Percentiles rank a stretch among this genome's conserved stretches.
Conservation (phyloP, 345 rosid genomes). For the Cardamine occulta region DNA sequence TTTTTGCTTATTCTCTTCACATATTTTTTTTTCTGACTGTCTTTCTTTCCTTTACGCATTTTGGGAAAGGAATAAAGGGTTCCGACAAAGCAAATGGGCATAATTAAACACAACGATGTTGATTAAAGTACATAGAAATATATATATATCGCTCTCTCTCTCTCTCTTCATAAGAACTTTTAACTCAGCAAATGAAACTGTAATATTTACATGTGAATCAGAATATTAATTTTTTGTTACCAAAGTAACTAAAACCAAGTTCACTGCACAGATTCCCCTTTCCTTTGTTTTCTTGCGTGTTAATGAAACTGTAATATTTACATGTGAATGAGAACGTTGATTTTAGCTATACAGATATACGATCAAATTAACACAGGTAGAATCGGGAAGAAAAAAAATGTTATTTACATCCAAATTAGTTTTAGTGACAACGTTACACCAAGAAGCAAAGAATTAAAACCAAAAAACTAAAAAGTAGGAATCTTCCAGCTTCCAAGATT, state of each 20-base stretch:
- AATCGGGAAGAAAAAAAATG: not conserved
- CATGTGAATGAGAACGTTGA: not conserved
- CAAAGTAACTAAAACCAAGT: too few relatives aligned
- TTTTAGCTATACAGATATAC: not conserved
- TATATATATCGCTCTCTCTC: not conserved
- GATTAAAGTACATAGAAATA: conserved; percentile 1
- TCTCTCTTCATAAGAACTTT: not conserved
- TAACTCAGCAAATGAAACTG: not conserved
- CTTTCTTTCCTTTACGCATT: conserved; percentile 20
- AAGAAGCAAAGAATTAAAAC: conserved; percentile 38
- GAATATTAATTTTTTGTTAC: not conserved
- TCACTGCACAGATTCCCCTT: not conserved
- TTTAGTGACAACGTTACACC: conserved; percentile 1
- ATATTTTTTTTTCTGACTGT: not conserved
- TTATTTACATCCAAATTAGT: conserved; percentile 5
- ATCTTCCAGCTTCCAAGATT: conserved; percentile 48
- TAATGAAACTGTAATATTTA: not conserved
- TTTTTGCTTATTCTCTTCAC: not conserved
- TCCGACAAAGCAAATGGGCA: conserved; percentile 31
- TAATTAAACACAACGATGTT: conserved; percentile 25
- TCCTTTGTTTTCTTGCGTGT: not conserved
- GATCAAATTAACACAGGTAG: conserved; percentile 1
- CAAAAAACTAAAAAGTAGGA: conserved; percentile 23
- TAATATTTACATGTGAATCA: conserved; percentile 7
- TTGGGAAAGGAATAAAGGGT: conserved; percentile 44